These are phyloP conservation scores for Emericellopsis cladophorae DNA, from an alignment of 2,329 filamentous ascomycete species.

Conservation along the genomic window DNA sequence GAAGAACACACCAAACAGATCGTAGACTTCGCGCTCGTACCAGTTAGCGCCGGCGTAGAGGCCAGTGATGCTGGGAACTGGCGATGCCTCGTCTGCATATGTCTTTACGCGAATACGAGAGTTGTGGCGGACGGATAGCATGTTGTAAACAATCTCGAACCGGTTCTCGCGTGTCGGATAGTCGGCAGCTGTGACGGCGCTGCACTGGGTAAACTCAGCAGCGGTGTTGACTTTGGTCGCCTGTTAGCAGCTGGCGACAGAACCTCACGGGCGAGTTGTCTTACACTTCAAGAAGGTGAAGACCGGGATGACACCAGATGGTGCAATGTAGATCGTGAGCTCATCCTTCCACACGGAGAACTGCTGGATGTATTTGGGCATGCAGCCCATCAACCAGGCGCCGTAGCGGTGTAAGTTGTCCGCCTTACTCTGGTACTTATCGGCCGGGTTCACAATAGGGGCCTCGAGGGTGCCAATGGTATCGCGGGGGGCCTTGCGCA, in stretches of 20 bases:
- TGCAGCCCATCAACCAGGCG: conserved; percentile 88
- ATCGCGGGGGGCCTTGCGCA: conserved; percentile 50
- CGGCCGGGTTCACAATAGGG: conserved; percentile 78
- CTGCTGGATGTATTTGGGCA: conserved; percentile 98
- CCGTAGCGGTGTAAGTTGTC: conserved; percentile 89
- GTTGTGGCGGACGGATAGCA: conserved; percentile 93
- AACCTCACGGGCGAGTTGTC: conserved; percentile 6
- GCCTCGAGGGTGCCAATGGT: conserved; percentile 54
- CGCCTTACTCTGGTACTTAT: conserved; percentile 82
- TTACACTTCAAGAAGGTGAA: conserved; percentile 83
- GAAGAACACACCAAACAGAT: conserved; percentile 96
- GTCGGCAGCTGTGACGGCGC: conserved; percentile 87
- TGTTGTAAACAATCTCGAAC: conserved; percentile 96
- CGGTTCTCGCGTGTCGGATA: conserved; percentile 91
- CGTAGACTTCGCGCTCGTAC: conserved; percentile 97
- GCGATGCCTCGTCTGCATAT: conserved; percentile 90
- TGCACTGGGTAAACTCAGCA: conserved; percentile 90
- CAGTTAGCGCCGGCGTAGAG: conserved; percentile 95
- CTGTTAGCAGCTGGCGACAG: conserved; percentile 3
- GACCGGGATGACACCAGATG: conserved; percentile 77
- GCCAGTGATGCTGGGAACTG: conserved; percentile 75
- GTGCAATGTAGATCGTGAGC: conserved; percentile 85
- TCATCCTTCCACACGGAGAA: conserved; percentile 99
- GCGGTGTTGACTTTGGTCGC: conserved; percentile 66
- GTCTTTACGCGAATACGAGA: conserved; percentile 96